These are phyloP conservation scores for Corylus heterophylla DNA, from an alignment of 306 rosid genomes.

Conservation along the genomic window DNA sequence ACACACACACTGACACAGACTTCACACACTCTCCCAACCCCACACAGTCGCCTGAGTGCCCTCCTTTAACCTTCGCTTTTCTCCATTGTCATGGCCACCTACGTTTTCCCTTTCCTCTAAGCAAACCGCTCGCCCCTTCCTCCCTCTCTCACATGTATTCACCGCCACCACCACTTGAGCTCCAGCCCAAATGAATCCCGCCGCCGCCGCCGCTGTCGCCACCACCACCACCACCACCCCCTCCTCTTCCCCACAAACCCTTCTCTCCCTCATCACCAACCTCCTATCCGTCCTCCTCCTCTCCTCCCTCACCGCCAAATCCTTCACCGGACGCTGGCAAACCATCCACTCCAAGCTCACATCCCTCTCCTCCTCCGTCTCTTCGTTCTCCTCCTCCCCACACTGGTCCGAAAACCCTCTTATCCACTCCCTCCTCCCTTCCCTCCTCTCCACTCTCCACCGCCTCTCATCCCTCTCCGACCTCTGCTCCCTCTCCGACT, in stretches of 20 bases:
- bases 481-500: slow-evolving; percentile 38
- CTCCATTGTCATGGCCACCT: neutral
- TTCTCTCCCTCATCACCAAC: slow-evolving; percentile 45
- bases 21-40: slow-evolving; percentile 19
- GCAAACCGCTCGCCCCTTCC: neutral
- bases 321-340: slow-evolving; percentile 56
- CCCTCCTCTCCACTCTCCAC: slow-evolving; percentile 54
- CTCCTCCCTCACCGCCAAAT: slow-evolving; percentile 45
- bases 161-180: neutral
- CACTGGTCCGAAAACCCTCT: slow-evolving; percentile 61
- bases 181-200: slow-evolving; percentile 30
- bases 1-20: neutral
- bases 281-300: slow-evolving; percentile 41
- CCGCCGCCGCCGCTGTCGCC: slow-evolving; percentile 26
- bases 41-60: neutral
- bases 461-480: slow-evolving; percentile 46
- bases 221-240: slow-evolving; percentile 17
- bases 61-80: slow-evolving; percentile 11
- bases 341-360: slow-evolving; percentile 44
- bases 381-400: slow-evolving; percentile 41
- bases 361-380: slow-evolving; percentile 34
- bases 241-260: slow-evolving; percentile 41
- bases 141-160: slow-evolving; percentile 7
- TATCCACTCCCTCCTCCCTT: slow-evolving; percentile 53
- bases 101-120: neutral